Base-by-base conservation (phyloP, 2,329 filamentous ascomycete genomes). In the Diaporthe sp. region DNA sequence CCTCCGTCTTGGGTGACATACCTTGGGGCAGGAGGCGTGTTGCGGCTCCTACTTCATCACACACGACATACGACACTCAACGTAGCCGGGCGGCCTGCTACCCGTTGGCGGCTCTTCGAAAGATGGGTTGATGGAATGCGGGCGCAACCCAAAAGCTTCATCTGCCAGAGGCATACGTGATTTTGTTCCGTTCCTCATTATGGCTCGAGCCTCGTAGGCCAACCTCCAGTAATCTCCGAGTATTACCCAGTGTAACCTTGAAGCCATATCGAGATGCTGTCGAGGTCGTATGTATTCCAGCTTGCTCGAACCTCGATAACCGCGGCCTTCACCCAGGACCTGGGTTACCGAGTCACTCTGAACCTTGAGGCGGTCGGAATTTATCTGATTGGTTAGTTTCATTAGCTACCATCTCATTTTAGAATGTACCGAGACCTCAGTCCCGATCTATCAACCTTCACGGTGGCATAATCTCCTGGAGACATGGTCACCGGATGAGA, bases 31-130 rank as follows among this genome's bases (percentile, higher is more conserved):
- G 25, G 5, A 22, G 19, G 31, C 2, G 25, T 49, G 28, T 49
- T 25, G 28, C 62, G 46, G 7, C 13, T 53, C 46, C 46, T 7
- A 28, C 19, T 10, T 6, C n/a, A 69, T 69, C 28, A 53, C 62
- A 68, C 62, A 55, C 46, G 8, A 53, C 10, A 55, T 39, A 53
- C 31, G 65, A 42, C 49, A 55, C 34, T 55, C 31, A 69, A 17
- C n/a, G 46, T 31, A 51, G 65, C 65, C 65, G 65, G 65, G 34
- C 49, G 25, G 31, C 19, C 46, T 68, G 62, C 46, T 51, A 68
- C 49, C 65, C 65, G 62, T 53, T 46, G 31, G 65, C 46, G n/a
- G 22, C 13, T 46, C 28, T 17, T 28, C 22, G n/a, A 37, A 53
- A 53, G 46, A 68, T 68, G 62, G 46, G 46, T 1, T 28, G 62